These are phyloP conservation scores for Globisporangium echinulatum DNA, from an alignment of 352 stramenopile genomes.

Conservation along the genomic window DNA sequence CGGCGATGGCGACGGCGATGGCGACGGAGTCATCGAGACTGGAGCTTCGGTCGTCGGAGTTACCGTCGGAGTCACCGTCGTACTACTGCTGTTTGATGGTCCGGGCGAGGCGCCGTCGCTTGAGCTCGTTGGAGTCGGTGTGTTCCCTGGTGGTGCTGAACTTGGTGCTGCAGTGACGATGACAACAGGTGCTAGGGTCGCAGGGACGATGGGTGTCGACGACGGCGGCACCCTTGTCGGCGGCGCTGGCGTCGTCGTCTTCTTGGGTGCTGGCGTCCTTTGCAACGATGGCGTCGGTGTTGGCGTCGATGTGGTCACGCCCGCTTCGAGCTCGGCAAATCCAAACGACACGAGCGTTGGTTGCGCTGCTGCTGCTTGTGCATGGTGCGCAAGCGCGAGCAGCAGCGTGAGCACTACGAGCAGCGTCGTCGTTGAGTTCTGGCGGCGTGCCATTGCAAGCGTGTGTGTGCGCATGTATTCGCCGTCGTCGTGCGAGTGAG, in stretches of 20 bases:
- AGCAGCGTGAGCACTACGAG: neutral
- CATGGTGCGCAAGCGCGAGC: neutral
- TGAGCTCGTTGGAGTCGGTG: neutral
- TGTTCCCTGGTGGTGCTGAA: neutral
- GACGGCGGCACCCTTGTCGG: neutral
- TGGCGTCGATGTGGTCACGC: neutral
- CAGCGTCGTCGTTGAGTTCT: neutral
- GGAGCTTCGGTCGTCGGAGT: neutral
- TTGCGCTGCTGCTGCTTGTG: neutral
- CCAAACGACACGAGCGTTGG: neutral
- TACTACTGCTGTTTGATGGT: neutral
- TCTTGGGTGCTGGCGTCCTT: neutral
- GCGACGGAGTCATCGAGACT: neutral
- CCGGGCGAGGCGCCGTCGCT: neutral
- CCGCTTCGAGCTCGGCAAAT: neutral
- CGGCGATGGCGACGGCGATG: neutral
- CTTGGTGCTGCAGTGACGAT: neutral
- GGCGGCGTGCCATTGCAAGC: neutral
- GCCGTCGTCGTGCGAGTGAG: neutral
- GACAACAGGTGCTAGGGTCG: neutral
- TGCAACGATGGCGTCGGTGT: neutral
- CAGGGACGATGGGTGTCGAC: neutral
- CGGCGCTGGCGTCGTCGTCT: neutral
- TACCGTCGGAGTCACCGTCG: neutral
- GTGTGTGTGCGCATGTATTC: neutral